Evolutionary conservation across 176 grass and related monocot species (phyloP), one percentile per base, ranked within the genome.

Genomic region (Cymbopogon citratus): DNA sequence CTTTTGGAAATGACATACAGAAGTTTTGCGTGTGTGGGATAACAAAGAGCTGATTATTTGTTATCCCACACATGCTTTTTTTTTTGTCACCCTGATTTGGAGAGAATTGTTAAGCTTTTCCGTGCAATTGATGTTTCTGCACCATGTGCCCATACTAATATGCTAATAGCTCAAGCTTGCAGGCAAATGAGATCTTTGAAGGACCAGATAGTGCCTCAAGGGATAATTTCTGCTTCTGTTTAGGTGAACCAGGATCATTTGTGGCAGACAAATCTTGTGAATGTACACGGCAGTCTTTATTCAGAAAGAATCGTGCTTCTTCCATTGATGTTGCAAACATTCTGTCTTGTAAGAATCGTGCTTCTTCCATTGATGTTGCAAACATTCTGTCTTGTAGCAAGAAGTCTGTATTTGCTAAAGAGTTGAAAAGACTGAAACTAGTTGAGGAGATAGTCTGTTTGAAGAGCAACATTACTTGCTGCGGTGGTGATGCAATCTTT

Each of bases 141-240:
- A 41, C 34, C 64, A 78, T 18, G 24, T 78, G 80, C 43, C 80
- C 71, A 77, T 60, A 81, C 44, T 71, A 71, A 79, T 81, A 79
- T 87, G 67, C 73, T 85, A 89, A 82, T 79, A 46, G 39, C 83
- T 85, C 63, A 87, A 86, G 72, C 87, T 91, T 93, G 86, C 90
- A 98, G 95, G 95, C 87, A 79, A 91, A 90, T 83, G 90, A 95
- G 73, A 88, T 98, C 63, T 35, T 72, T 51, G 87, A 84, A 88
- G 82, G 84, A 76, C 86, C 81, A 34, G 75, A 91, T 74, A 62
- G 29, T 86, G 52, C 52, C 79, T 77, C 80, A 86, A 83, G 83
- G 34, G 83, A 83, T 67, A 78, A 85, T 52, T 71, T 86, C 72
- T 52, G 44, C 81, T 87, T 83, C 51, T 85, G 41, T 73, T 78